These are phyloP conservation scores for Dalbergia oliveri DNA, from an alignment of 306 rosid species.

Conservation along the genomic window DNA sequence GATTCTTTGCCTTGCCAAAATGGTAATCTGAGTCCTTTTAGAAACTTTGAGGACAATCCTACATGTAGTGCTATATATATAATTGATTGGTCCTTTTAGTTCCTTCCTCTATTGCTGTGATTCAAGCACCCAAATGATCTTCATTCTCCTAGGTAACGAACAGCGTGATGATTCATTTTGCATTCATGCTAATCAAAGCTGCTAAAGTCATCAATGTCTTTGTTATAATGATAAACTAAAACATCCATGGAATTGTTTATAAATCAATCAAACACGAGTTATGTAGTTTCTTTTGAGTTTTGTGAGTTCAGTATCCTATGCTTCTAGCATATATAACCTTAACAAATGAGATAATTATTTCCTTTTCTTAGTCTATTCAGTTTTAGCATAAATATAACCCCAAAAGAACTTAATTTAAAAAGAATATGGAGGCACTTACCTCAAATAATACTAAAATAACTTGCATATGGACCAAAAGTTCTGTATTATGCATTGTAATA, in stretches of 20 bases:
- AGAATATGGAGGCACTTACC: background rate
- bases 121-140: background rate
- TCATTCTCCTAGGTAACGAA: background rate
- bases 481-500: background rate
- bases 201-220: background rate
- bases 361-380: too few species aligned
- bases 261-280: too few species aligned
- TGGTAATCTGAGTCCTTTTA: too few species aligned
- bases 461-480: background rate
- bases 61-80: too few species aligned
- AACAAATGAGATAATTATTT: background rate
- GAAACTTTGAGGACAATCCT: too few species aligned
- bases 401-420: too few species aligned
- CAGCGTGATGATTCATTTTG: background rate
- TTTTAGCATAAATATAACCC: too few species aligned
- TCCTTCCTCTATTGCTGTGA: background rate
- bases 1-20: too few species aligned
- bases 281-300: background rate
- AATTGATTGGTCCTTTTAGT: conserved; percentile 14
- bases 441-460: background rate
- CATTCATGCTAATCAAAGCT: background rate
- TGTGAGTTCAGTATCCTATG: background rate
- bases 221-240: background rate
- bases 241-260: background rate
- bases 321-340: background rate